phyloP scores from a whole-genome alignment of 2,329 filamentous ascomycete genomes.

The Aspergillus niger region DNA sequence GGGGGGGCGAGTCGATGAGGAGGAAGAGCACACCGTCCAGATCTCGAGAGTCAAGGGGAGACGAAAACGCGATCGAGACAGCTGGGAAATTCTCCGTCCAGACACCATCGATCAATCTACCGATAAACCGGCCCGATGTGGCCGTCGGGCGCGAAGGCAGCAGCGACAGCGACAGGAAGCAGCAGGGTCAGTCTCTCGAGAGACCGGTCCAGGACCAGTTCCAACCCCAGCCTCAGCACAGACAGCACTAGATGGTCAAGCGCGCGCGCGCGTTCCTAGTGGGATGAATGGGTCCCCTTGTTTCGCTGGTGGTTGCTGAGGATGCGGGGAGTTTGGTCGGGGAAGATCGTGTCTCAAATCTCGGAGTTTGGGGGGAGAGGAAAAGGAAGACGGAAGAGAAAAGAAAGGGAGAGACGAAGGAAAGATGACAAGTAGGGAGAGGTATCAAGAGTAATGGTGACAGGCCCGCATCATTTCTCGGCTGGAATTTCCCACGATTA shows the following conservation, averaged over 20 bases:
- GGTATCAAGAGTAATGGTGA: constrained; percentile 18
- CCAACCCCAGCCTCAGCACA: not conserved
- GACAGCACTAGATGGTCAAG: not conserved
- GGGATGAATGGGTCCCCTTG: not conserved
- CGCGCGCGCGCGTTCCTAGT: not conserved
- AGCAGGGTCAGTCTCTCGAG: not conserved
- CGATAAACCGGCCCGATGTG: constrained; percentile 18
- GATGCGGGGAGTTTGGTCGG: not conserved
- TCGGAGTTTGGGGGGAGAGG: not conserved
- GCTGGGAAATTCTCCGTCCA: constrained; percentile 22
- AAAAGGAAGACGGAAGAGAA: not conserved
- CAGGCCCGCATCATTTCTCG: constrained; percentile 24
- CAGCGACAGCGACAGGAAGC: constrained; percentile 1
- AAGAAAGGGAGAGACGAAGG: constrained; percentile 10
- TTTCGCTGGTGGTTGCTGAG: not conserved
- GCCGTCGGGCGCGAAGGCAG: constrained; percentile 26
- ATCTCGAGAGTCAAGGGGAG: constrained; percentile 6
- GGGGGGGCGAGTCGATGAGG: constrained; percentile 7
- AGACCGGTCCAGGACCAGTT: not conserved
- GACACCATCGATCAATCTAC: constrained; percentile 15
- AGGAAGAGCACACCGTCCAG: constrained; percentile 8
- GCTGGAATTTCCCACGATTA: constrained; percentile 1
- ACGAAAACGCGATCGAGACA: constrained; percentile 13
- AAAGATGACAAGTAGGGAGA: constrained; percentile 4
- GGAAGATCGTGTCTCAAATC: not conserved